Percentiles rank a stretch among this genome's conserved stretches.
These are phyloP conservation scores for Sophora flavescens DNA, from an alignment of 306 rosid genomes.

Conservation along the genomic window DNA sequence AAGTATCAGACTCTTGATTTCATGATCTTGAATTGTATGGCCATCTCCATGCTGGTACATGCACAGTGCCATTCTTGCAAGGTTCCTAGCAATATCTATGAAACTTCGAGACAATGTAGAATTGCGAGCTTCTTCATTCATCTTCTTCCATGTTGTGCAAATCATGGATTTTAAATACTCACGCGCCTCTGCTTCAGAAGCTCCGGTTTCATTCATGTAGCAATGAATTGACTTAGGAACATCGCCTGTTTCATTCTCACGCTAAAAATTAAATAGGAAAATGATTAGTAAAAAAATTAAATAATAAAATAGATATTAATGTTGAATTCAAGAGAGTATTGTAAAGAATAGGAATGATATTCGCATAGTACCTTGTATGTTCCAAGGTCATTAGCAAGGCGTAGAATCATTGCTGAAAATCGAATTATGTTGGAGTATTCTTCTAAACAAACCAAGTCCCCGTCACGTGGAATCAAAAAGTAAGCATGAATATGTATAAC, in stretches of 20 bases:
- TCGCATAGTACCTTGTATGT: background rate
- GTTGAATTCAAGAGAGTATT: background rate
- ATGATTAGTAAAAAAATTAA: background rate
- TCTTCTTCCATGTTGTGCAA: slow-evolving; percentile 35
- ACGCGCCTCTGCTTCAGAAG: slow-evolving; percentile 39
- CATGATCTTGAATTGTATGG: background rate
- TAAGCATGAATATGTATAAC: background rate
- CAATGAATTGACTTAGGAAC: slow-evolving; percentile 45
- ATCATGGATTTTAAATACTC: slow-evolving; percentile 22
- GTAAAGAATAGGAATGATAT: background rate
- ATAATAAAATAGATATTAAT: background rate
- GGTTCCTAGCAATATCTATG: background rate
- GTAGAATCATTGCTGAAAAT: background rate
- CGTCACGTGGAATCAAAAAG: background rate
- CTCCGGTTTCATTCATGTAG: slow-evolving; percentile 50
- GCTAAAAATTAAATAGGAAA: background rate
- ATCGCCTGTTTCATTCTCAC: slow-evolving; percentile 34
- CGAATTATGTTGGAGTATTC: slow-evolving; percentile 10
- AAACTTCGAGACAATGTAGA: slow-evolving; percentile 21
- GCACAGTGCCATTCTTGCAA: slow-evolving; percentile 12
- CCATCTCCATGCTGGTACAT: slow-evolving; percentile 12
- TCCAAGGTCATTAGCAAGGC: slow-evolving; percentile 27
- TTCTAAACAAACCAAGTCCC: slow-evolving; percentile 11
- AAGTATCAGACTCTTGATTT: background rate
- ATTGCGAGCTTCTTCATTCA: slow-evolving; percentile 15